phyloP scores from a whole-genome alignment of 140 eudicot genomes.

The Cichorium intybus region DNA sequence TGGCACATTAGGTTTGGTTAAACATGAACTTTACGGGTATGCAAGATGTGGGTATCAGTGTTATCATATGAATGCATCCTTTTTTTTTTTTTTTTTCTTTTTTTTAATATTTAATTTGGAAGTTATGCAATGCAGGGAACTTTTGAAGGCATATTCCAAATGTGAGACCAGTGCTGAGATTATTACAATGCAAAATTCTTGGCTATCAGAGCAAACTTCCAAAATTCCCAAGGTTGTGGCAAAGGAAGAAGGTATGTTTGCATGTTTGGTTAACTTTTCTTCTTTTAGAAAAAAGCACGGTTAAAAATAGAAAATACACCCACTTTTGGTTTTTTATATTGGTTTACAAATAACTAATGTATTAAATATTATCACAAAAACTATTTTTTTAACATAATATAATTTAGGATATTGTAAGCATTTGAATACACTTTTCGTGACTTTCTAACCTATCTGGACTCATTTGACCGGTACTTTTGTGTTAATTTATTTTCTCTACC shows the following conservation, averaged over 20 bases:
- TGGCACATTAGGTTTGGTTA: too few species aligned
- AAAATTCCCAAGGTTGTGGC: slow-evolving; percentile 34
- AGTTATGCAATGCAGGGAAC: slow-evolving; percentile 52
- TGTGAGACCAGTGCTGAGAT: slow-evolving; percentile 84
- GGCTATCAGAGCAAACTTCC: slow-evolving; percentile 79
- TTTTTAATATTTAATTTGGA: not conserved
- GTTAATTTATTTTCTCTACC: too few species aligned
- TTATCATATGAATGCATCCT: slow-evolving; percentile 3
- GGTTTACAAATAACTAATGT: too few species aligned
- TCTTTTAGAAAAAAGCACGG: not conserved
- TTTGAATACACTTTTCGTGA: too few species aligned
- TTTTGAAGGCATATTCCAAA: slow-evolving; percentile 80
- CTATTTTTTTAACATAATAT: too few species aligned
- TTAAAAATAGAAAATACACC: not conserved
- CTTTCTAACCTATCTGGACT: too few species aligned
- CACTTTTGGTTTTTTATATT: too few species aligned
- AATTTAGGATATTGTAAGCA: too few species aligned
- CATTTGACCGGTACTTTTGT: too few species aligned
- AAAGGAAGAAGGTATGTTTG: slow-evolving; percentile 43
- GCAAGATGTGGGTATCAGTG: not conserved
- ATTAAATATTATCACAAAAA: too few species aligned
- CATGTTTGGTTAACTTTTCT: not conserved
- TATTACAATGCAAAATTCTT: slow-evolving; percentile 78
- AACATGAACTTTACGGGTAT: not conserved
- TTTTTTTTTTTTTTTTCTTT: too few species aligned